phyloP scores from a whole-genome alignment of 2,329 filamentous ascomycete species.

The Alternaria novae-zelandiae region DNA sequence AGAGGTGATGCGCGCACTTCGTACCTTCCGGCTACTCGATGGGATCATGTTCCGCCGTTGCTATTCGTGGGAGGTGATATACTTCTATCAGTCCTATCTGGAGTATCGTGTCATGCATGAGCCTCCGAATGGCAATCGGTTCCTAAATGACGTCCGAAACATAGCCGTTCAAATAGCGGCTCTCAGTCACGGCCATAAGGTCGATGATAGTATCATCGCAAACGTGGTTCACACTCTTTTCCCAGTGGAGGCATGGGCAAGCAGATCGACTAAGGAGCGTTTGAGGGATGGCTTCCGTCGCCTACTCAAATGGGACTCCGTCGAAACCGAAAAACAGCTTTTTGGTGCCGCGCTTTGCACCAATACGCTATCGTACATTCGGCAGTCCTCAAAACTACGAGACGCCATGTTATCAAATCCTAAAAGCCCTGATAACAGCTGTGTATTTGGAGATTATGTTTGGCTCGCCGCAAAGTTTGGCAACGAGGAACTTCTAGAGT shows the following conservation, averaged over 20 bases:
- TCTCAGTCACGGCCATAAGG: too few species aligned
- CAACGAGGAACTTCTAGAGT: not conserved
- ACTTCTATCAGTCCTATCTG: not conserved
- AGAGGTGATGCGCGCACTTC: not conserved
- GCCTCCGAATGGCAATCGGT: too few species aligned
- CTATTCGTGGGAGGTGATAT: fast-evolving
- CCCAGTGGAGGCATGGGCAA: too few species aligned
- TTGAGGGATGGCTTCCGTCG: too few species aligned
- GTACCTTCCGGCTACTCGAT: not conserved
- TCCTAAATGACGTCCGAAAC: too few species aligned
- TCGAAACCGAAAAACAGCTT: not conserved
- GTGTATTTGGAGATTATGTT: not conserved
- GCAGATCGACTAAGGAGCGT: too few species aligned
- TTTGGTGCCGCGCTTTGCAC: not conserved
- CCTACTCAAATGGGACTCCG: too few species aligned
- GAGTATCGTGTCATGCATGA: not conserved
- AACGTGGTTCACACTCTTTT: too few species aligned
- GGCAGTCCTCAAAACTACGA: not conserved
- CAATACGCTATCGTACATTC: not conserved
- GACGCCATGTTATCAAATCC: not conserved
- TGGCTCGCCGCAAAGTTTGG: too few species aligned
- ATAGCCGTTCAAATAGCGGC: too few species aligned
- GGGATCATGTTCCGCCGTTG: fast-evolving
- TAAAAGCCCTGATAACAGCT: not conserved
- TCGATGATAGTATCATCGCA: too few species aligned